Conservation (phyloP, 1,139 yeast genomes). For the Kurtzmaniella quercitrusa region DNA sequence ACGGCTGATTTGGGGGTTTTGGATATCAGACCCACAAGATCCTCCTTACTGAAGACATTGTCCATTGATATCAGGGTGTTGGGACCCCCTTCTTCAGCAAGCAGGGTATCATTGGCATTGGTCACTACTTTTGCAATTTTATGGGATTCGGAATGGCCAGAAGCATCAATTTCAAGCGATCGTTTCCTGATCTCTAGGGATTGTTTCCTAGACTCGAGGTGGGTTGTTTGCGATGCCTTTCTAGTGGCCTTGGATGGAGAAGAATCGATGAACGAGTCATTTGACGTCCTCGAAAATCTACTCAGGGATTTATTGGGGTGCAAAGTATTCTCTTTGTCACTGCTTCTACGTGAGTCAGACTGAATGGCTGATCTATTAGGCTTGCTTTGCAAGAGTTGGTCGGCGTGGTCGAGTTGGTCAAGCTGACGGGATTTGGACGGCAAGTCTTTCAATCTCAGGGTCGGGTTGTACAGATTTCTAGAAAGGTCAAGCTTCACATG, state of each 20-base stretch:
- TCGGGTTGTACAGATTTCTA: background rate
- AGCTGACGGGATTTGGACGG: background rate
- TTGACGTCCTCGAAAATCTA: constrained; percentile 8
- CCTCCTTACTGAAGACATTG: constrained; percentile 22
- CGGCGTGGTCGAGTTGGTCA: too few species aligned
- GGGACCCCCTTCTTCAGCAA: constrained; percentile 3
- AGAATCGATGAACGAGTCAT: constrained; percentile 5
- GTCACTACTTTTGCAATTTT: constrained; percentile 22
- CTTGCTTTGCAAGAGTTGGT: too few species aligned
- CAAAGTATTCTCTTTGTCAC: background rate
- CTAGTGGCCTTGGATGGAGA: constrained; percentile 11
- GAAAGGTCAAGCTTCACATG: background rate
- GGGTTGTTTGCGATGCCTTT: constrained; percentile 1
- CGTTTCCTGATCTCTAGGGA: background rate
- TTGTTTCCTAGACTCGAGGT: background rate
- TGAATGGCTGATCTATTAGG: background rate
- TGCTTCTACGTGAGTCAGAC: background rate
- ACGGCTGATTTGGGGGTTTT: constrained; percentile 16
- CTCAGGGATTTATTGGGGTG: background rate
- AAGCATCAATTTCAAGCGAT: background rate
- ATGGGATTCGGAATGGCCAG: background rate
- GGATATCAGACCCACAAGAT: constrained; percentile 19
- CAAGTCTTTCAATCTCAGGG: background rate
- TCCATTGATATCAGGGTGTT: constrained; percentile 18
- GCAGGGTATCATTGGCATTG: constrained; percentile 14